Evolutionary conservation across 192 early-diverging fungal genomes (phyloP).

Genomic region (Backusella mclennaniae): DNA sequence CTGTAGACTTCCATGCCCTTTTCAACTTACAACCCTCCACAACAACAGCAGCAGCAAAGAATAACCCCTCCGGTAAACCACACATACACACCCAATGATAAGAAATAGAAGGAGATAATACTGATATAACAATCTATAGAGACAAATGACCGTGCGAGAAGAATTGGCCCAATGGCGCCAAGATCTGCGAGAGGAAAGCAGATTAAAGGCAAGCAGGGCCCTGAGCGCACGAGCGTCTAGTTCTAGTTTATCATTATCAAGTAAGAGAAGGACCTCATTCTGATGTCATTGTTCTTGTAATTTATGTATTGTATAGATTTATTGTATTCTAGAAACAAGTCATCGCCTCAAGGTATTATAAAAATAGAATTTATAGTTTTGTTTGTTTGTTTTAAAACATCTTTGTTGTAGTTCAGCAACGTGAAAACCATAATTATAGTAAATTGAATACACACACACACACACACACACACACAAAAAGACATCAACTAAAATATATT

Average conservation of each 20-base stretch:
- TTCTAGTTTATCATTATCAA: slow-evolving; percentile 10
- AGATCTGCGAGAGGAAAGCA: slow-evolving; percentile 4
- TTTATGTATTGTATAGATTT: not conserved
- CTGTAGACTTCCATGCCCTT: not conserved
- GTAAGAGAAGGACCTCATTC: not conserved
- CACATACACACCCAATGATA: not conserved
- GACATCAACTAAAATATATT: not conserved
- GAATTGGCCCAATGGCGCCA: slow-evolving; percentile 11
- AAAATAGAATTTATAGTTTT: not conserved
- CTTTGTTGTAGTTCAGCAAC: not conserved
- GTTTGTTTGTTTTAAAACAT: not conserved
- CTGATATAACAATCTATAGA: not conserved
- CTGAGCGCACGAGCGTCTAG: not conserved
- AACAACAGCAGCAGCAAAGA: not conserved
- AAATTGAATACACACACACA: not conserved
- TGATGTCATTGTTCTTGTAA: not conserved
- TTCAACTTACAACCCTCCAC: not conserved
- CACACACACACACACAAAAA: too few species aligned
- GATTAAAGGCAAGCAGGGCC: not conserved
- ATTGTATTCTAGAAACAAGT: not conserved
- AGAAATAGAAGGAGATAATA: too few species aligned
- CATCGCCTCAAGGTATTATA: not conserved
- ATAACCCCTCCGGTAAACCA: not conserved
- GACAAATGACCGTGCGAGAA: slow-evolving; percentile 1
- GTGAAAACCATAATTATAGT: not conserved